A percentile compares a stretch with the other conserved stretches of the same genome.
These are phyloP conservation scores for Aureobasidium vineae DNA, from an alignment of 2,329 filamentous ascomycete species.

Conservation along the genomic window DNA sequence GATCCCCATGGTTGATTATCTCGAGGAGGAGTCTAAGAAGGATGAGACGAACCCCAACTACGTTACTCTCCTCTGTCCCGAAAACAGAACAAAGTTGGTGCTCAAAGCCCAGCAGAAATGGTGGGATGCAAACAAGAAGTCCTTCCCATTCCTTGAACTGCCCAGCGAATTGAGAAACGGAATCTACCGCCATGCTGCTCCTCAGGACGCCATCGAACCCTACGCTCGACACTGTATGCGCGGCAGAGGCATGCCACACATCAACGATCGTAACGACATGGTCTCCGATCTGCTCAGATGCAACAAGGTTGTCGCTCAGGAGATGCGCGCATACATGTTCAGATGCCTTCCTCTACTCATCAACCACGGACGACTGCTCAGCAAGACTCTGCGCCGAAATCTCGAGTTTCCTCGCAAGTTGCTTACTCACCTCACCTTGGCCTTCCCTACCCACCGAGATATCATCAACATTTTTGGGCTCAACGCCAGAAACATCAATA, in stretches of 20 bases:
- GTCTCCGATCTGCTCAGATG: constrained; percentile 27
- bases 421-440: constrained; percentile 32
- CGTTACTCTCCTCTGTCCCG: neutral
- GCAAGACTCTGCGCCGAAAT: constrained; percentile 28
- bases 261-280: constrained; percentile 21
- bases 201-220: constrained; percentile 6
- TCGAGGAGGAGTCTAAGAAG: neutral
- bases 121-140: constrained; percentile 11
- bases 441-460: constrained; percentile 28
- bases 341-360: constrained; percentile 30
- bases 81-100: neutral
- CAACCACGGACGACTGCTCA: constrained; percentile 27
- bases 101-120: neutral
- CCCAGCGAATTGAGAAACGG: constrained; percentile 33
- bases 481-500: neutral
- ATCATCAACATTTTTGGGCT: constrained; percentile 34
- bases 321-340: constrained; percentile 32
- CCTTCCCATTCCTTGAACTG: constrained; percentile 28
- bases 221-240: neutral
- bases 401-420: neutral
- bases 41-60: neutral
- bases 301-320: constrained; percentile 31
- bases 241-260: neutral
- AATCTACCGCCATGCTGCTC: constrained; percentile 30
- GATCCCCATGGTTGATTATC: neutral